phyloP scores from a whole-genome alignment of 2,329 filamentous ascomycete genomes.

The Botrytis tulipae region DNA sequence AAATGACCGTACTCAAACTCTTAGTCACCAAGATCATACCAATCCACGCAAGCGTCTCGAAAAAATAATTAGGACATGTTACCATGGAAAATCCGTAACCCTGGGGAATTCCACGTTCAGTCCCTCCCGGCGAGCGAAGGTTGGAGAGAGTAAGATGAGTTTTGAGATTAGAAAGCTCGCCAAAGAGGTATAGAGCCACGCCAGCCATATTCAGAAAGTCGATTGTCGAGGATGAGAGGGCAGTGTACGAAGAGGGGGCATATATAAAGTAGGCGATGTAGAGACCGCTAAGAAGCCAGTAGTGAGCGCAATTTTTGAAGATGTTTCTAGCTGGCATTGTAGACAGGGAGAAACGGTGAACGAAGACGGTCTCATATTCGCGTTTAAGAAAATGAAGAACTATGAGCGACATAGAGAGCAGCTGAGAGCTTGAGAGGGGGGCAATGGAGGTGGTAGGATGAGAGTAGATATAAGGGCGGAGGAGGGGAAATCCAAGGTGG shows the following conservation, averaged over 20 bases:
- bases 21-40: constrained; percentile 78
- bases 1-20: constrained; percentile 74
- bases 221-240: constrained; percentile 42
- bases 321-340: constrained; percentile 93
- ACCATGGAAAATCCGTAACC: constrained; percentile 84
- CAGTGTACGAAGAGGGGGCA: constrained; percentile 67
- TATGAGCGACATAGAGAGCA: constrained; percentile 71
- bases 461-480: constrained; percentile 71
- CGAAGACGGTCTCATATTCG: constrained; percentile 88
- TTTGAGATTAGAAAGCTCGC: constrained; percentile 76
- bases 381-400: constrained; percentile 88
- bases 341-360: constrained; percentile 91
- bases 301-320: constrained; percentile 92
- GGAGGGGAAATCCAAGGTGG: constrained; percentile 68
- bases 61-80: constrained; percentile 97
- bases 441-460: constrained; percentile 43
- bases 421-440: constrained; percentile 65
- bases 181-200: constrained; percentile 69
- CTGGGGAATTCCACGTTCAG: constrained; percentile 81
- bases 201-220: constrained; percentile 60
- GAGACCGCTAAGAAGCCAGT: constrained; percentile 82
- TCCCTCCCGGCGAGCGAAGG: constrained; percentile 75
- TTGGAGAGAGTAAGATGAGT: constrained; percentile 77
- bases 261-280: constrained; percentile 86
- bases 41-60: constrained; percentile 83